Base-by-base conservation (phyloP, 495 filamentous ascomycete genomes). In the Podospora sp. region DNA sequence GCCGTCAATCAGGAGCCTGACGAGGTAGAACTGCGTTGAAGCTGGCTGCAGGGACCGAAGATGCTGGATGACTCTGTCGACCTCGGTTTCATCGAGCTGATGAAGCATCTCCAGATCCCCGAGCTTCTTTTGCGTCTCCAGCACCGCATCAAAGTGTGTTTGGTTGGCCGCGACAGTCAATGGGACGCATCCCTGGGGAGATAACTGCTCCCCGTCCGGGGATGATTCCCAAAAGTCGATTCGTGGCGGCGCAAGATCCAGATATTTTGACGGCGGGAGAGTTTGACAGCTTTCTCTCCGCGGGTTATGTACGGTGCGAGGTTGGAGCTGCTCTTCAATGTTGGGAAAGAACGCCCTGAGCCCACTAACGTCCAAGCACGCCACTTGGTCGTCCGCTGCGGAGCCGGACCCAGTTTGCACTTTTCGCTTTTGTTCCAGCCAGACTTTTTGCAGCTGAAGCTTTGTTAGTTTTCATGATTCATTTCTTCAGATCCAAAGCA, bases 21-120 rank as follows among this genome's bases (percentile, higher is more conserved):
- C 21, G 18, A 71, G 58, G 27, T 61, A 22, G 5, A 59, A 66
- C 14, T 71, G 62, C 1, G 55, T 40, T 1, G 66, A 62, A 2
- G 26, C 62, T n/a, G 46, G 25, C 55, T 68, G 67, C 7, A 73
- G 63, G 5, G 14, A 18, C 29, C 26, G 56, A n/a, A 73, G 65
- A n/a, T 69, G 63, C 20, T 68, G 63, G 24, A 73, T 24, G 1
- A 75, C 9, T 55, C 67, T 71, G 60, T 67, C 57, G 67, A 67
- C 36, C 21, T 72, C 69, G 18, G 33, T 24, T 25, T 65, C 65
- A 20, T 69, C 65, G 12, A 75, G 62, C 6, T 33, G 60, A 9
- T 73, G 68, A 0, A 76, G 65, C 68, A 76, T 69, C n/a, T 68
- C 24, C 20, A 76, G 36, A 14, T 71, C 68, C 14, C 62, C 22